Evolutionary conservation across 2,329 filamentous ascomycete genomes (phyloP), one percentile per base, ranked within the genome.

Genomic region (Penicillium sp.): DNA sequence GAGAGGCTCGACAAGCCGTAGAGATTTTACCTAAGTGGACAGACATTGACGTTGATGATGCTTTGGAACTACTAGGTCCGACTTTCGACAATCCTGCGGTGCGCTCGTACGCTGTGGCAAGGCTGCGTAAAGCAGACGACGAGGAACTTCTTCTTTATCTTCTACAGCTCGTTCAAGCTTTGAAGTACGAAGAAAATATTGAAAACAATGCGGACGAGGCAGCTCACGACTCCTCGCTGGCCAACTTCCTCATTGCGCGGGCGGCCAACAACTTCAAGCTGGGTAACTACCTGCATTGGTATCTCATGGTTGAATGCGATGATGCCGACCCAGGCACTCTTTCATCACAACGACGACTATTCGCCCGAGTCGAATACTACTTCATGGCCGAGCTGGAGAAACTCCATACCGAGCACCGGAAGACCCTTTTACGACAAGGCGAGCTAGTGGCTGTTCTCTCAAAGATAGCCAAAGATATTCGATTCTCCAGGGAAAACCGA

Each of bases 231-330:
- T 96, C 92, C 0, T 96, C 92, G 0, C 79, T 99, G 5, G 93
- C 92, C 2, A 86, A 85, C 21, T 99, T 99, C 68, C 80, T 99
- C 3, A 94, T 99, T 52, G 86, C 89, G 1, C 85, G 94, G 31
- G 95, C 94, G 3, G 89, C 90, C 13, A 86, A 88, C 58, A 97
- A 96, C 68, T 90, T 97, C 67, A 88, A 89, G 55, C 82, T 99
- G 1, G 94, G 93, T 26, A 99, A 96, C 70, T 96, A 95, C 75
- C 85, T 99, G 50, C 91, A 97, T 72, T 99, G 94, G 94, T 99
- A 97, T 72, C 81, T 99, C 2, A 97, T 97, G 87, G 94, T 99
- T 1, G 95, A 99, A 75, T 95, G 92, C 63, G 91, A 95, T 64
- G 93, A 97, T 70, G 74, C 77, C 34, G 92, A 89, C 61, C 85